Conservation (phyloP, 345 rosid genomes). For the Microcos paniculata region DNA sequence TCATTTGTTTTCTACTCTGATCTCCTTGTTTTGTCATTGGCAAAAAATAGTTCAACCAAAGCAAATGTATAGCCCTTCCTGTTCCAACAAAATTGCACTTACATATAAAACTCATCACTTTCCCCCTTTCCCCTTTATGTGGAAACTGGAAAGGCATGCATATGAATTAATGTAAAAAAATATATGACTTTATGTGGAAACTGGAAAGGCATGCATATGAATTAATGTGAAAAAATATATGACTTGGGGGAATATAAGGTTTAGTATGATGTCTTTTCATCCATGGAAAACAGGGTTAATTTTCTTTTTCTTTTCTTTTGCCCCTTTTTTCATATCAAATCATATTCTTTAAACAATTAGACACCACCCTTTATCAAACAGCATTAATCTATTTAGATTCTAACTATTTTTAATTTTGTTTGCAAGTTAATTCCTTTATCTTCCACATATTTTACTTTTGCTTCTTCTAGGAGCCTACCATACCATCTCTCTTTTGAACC, state of each 20-base stretch:
- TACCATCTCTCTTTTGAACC: background rate
- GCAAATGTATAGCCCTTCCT: too few species aligned
- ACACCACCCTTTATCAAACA: too few species aligned
- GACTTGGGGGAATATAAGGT: too few species aligned
- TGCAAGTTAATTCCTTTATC: background rate
- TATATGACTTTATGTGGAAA: background rate
- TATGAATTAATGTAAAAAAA: background rate
- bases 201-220: background rate
- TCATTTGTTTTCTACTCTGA: too few species aligned
- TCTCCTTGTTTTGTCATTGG: too few species aligned
- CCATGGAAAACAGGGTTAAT: background rate
- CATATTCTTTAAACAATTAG: too few species aligned
- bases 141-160: background rate
- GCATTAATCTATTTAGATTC: too few species aligned
- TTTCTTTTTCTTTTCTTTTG: background rate
- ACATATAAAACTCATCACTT: too few species aligned
- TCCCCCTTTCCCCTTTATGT: background rate
- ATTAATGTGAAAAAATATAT: background rate
- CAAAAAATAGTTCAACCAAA: too few species aligned
- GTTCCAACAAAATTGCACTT: too few species aligned
- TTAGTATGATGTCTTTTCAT: background rate
- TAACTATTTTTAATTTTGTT: background rate
- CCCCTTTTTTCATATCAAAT: too few species aligned
- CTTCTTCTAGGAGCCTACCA: background rate
- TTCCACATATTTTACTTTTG: background rate